Base-by-base conservation (phyloP, 2,329 filamentous ascomycete genomes). In the Fusarium sacchari region DNA sequence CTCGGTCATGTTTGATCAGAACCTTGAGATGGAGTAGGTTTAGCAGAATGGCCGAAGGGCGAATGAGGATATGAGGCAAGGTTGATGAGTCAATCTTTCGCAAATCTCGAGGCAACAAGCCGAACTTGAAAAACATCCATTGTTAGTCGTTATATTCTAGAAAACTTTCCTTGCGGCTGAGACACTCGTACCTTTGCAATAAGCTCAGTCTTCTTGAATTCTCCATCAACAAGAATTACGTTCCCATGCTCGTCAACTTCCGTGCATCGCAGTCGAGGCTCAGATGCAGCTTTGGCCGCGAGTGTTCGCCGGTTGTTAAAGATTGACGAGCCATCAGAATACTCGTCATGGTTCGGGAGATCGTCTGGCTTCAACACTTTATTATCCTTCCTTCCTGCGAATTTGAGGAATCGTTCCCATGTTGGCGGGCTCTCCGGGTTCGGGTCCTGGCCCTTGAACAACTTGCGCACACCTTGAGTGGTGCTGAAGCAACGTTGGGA, bases 31-130 rank as follows among this genome's bases (percentile, higher is more conserved):
- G 96, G n/a, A 98, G 90, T 17, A 99, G 88, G 80, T 98, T 99
- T 76, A 99, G 93, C 5, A 99, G 88, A 72, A 99, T 98, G 9
- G 96, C 94, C 13, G 93, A 95, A 12, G 94, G 95, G 39, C 96
- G 94, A 73, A 99, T 92, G 73, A 98, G 91, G 64, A 99, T 98
- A 79, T 98, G 95, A 14, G 96, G 96, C 28, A 99, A 89, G 69
- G 97, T 94, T 66, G 94, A 97, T 20, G 95, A 98, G 82, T 99
- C 96, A 79, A 99, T 98, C 84, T 99, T 99, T 78, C 96, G 93
- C 64, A 99, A 87, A 85, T 99, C 96, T 70, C 96, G 95, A 63
- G 96, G 96, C 55, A 98, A 88, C 32, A 98, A 88, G 46, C 95
- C 95, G 81, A 97, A 98, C 93, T 96, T 75, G 67, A 55, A 63